Conservation (phyloP, 2,329 filamentous ascomycete genomes). For the Arachnopeziza araneosa region DNA sequence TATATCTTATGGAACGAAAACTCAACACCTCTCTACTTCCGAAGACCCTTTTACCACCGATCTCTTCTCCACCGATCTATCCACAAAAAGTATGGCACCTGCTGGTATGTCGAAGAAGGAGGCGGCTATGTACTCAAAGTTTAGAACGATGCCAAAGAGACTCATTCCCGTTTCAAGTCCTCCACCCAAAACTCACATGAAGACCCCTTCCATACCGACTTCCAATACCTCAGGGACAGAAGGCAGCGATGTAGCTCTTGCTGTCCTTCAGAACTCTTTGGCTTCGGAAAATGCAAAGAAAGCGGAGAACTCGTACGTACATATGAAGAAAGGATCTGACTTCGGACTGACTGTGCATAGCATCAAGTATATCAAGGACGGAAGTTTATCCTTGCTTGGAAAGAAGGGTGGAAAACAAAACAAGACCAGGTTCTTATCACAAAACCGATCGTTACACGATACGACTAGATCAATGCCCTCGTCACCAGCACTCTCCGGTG, state of each 20-base stretch:
- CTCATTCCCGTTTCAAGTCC: slow-evolving; percentile 1
- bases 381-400: slow-evolving; percentile 16
- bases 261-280: slow-evolving; percentile 42
- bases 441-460: slow-evolving; percentile 19
- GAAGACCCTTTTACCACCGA: slow-evolving; percentile 36
- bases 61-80: slow-evolving; percentile 41
- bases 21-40: slow-evolving; percentile 36
- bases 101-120: slow-evolving; percentile 5
- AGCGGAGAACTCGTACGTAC: slow-evolving; percentile 40
- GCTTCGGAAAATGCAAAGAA: slow-evolving; percentile 41
- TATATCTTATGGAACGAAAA: slow-evolving; percentile 48
- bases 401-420: slow-evolving; percentile 20
- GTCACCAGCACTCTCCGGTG: slow-evolving; percentile 51
- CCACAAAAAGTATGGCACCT: slow-evolving; percentile 45
- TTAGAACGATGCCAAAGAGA: background rate
- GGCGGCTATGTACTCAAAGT: background rate
- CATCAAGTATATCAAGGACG: slow-evolving; percentile 34
- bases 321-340: slow-evolving; percentile 5
- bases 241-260: slow-evolving; percentile 44
- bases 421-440: slow-evolving; percentile 24
- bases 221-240: slow-evolving; percentile 33
- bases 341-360: slow-evolving; percentile 33
- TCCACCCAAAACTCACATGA: slow-evolving; percentile 2
- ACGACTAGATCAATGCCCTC: slow-evolving; percentile 40
- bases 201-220: slow-evolving; percentile 22